Conservation (phyloP, 495 filamentous ascomycete species). For the Penicillium fimorum region DNA sequence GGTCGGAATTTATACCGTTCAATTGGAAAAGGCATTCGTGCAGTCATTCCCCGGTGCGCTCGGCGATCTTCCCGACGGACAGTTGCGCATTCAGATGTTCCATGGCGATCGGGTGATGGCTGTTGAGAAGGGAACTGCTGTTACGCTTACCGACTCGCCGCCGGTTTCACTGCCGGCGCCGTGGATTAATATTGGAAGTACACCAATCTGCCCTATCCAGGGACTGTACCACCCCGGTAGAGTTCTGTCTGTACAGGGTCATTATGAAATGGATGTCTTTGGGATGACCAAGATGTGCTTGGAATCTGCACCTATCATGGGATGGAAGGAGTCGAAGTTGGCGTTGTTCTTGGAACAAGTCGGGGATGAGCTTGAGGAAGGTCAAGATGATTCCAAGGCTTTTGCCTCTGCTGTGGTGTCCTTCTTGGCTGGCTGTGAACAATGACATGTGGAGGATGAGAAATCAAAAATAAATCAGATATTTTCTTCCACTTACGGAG, state of each 20-base stretch:
- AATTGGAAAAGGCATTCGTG: conserved; percentile 26
- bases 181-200: conserved; percentile 37
- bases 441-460: conserved; percentile 11
- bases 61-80: conserved; percentile 13
- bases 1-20: conserved; percentile 33
- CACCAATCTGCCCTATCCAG: conserved; percentile 36
- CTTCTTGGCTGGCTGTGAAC: conserved; percentile 26
- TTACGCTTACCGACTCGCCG: conserved; percentile 22
- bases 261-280: conserved; percentile 42
- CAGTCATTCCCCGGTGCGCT: conserved; percentile 22
- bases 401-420: conserved; percentile 28
- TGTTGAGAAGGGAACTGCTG: conserved; percentile 22
- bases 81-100: conserved; percentile 37
- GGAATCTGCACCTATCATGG: conserved; percentile 28
- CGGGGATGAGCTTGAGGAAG: conserved; percentile 24
- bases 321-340: conserved; percentile 32
- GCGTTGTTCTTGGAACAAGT: conserved; percentile 29
- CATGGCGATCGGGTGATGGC: conserved; percentile 40
- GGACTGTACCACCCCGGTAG: conserved; percentile 37
- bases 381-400: conserved; percentile 23
- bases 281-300: conserved; percentile 31
- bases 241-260: conserved; percentile 36
- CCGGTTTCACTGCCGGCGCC: conserved; percentile 28
- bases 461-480: neutral
- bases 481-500: neutral